Evolutionary conservation across 2,329 filamentous ascomycete species (phyloP).

Genomic region (Arthrobotrys iridis): DNA sequence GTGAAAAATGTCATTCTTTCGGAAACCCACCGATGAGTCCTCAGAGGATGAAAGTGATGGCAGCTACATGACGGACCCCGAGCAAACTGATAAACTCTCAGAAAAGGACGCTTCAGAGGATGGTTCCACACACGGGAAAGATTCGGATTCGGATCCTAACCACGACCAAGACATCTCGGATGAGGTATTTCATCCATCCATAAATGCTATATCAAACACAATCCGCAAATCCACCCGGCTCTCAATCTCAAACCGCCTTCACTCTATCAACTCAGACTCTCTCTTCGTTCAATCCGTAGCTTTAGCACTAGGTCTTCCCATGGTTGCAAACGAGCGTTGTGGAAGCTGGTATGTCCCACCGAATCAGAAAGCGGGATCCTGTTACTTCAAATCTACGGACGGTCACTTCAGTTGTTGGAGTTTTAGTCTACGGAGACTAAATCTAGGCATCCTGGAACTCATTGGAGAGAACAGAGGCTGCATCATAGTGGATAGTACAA

Average conservation of each 20-base stretch:
- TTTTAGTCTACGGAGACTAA: slow-evolving; percentile 85
- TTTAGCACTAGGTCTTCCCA: slow-evolving; percentile 69
- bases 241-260: slow-evolving; percentile 81
- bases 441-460: slow-evolving; percentile 79
- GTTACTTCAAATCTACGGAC: slow-evolving; percentile 98
- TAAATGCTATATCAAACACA: slow-evolving; percentile 52
- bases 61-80: background rate
- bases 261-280: slow-evolving; percentile 80
- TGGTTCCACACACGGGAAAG: background rate
- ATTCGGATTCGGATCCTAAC: background rate
- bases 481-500: slow-evolving; percentile 91
- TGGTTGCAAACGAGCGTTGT: slow-evolving; percentile 93
- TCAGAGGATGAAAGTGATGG: slow-evolving; percentile 43
- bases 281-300: slow-evolving; percentile 75
- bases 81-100: background rate
- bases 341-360: slow-evolving; percentile 92
- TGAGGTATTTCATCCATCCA: slow-evolving; percentile 30
- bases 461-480: slow-evolving; percentile 75
- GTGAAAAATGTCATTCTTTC: slow-evolving; percentile 52
- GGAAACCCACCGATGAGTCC: slow-evolving; percentile 34
- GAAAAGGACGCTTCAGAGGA: background rate
- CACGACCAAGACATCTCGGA: background rate
- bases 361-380: slow-evolving; percentile 73
- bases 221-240: slow-evolving; percentile 74
- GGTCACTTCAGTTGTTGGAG: slow-evolving; percentile 91